Evolutionary conservation across 2,329 filamentous ascomycete genomes (phyloP).

Genomic region (Aspergillus sp.): DNA sequence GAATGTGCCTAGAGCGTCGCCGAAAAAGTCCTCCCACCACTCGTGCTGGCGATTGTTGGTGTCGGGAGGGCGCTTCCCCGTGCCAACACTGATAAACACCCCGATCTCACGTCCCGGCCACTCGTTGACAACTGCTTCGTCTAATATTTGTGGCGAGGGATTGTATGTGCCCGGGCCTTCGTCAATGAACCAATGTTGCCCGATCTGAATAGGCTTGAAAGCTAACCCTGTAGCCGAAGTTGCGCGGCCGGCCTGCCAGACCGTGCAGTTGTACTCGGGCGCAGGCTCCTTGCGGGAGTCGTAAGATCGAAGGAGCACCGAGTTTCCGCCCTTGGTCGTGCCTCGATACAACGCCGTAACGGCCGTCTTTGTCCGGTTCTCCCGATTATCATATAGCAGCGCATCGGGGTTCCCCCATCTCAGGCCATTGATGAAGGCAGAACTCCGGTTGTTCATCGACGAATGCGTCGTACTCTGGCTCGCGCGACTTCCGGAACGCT

Average conservation of each 20-base stretch:
- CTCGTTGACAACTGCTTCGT: constrained; percentile 88
- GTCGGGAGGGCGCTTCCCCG: constrained; percentile 76
- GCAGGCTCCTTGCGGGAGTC: constrained; percentile 89
- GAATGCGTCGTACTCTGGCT: constrained; percentile 71
- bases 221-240: constrained; percentile 87
- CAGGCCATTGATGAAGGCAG: constrained; percentile 42
- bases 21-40: constrained; percentile 89
- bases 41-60: constrained; percentile 67
- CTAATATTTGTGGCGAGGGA: constrained; percentile 77
- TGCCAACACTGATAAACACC: constrained; percentile 91
- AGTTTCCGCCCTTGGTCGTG: constrained; percentile 64
- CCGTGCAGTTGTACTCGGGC: constrained; percentile 88
- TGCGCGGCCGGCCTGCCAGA: constrained; percentile 96
- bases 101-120: constrained; percentile 93
- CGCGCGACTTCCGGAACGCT: constrained; percentile 72
- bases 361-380: constrained; percentile 87
- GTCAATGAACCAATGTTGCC: constrained; percentile 90
- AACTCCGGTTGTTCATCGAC: constrained; percentile 53
- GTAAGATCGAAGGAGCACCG: constrained; percentile 84
- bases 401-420: constrained; percentile 82
- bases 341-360: constrained; percentile 91
- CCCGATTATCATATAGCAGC: constrained; percentile 80
- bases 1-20: constrained; percentile 73
- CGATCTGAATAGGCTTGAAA: constrained; percentile 93
- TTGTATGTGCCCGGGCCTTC: constrained; percentile 92